These are phyloP conservation scores for Leavenworthia alabamica DNA, from an alignment of 345 rosid genomes.

Conservation along the genomic window DNA sequence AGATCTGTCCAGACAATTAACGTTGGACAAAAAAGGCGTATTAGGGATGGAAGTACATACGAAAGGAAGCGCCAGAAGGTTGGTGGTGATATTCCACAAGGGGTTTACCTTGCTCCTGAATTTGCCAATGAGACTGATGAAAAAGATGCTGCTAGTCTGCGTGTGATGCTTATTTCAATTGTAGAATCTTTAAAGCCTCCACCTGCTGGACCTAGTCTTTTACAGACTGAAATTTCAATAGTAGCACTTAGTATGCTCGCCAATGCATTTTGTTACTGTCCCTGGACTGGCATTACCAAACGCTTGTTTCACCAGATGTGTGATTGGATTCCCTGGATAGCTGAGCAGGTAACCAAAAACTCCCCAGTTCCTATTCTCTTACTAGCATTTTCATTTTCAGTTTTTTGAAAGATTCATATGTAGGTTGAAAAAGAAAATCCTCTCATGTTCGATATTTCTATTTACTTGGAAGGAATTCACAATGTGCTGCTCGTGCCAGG, in stretches of 20 bases:
- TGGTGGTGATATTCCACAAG: slow-evolving; percentile 37
- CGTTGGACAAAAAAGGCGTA: slow-evolving; percentile 60
- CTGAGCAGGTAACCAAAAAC: slow-evolving; percentile 48
- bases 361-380: not conserved
- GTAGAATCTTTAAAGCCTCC: slow-evolving; percentile 42
- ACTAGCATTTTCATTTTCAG: slow-evolving; percentile 2
- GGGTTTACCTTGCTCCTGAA: slow-evolving; percentile 29
- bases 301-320: slow-evolving; percentile 52
- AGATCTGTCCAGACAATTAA: slow-evolving; percentile 33
- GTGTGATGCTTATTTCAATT: slow-evolving; percentile 31
- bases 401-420: slow-evolving; percentile 16
- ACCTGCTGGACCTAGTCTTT: slow-evolving; percentile 33
- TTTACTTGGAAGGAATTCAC: slow-evolving; percentile 80
- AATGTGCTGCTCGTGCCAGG: slow-evolving; percentile 57
- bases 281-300: slow-evolving; percentile 44
- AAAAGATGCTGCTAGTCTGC: slow-evolving; percentile 47
- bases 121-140: slow-evolving; percentile 43
- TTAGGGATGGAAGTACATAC: slow-evolving; percentile 33
- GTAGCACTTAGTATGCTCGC: slow-evolving; percentile 80
- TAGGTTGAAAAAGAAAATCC: slow-evolving; percentile 52
- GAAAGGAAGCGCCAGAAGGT: slow-evolving; percentile 61
- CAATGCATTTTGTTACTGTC: slow-evolving; percentile 56
- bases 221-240: slow-evolving; percentile 50
- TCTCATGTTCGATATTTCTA: slow-evolving; percentile 41
- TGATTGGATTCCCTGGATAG: slow-evolving; percentile 78